Evolutionary conservation across 805 yeast genomes (phyloP).

Genomic region (Huiozyma naganishii): DNA sequence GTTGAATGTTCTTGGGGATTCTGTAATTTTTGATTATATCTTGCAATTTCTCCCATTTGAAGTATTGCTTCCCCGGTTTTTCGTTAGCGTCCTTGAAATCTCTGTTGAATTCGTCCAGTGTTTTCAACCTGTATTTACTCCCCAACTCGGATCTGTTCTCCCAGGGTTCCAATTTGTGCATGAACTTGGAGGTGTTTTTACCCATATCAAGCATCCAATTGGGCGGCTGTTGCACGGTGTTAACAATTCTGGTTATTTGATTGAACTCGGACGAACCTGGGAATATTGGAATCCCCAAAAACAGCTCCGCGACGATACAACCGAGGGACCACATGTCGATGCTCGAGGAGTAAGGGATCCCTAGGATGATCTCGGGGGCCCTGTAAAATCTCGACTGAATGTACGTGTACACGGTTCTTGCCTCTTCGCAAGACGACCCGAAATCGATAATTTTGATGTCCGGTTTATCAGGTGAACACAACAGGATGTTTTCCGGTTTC

Average conservation of each 20-base stretch:
- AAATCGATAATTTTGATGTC: conserved; percentile 89
- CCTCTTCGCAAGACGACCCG: conserved; percentile 89
- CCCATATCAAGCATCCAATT: conserved; percentile 97
- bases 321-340: conserved; percentile 98
- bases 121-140: conserved; percentile 31
- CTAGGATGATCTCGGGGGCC: conserved; percentile 88
- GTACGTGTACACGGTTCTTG: conserved; percentile 81
- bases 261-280: conserved; percentile 94
- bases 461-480: conserved; percentile 61
- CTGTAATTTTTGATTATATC: conserved; percentile 74
- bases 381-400: conserved; percentile 89
- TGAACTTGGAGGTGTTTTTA: conserved; percentile 60
- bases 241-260: conserved; percentile 72
- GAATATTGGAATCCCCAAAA: conserved; percentile 82
- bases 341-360: conserved; percentile 83
- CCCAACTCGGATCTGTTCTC: neutral
- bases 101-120: conserved; percentile 36
- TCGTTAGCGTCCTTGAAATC: conserved; percentile 34
- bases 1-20: conserved; percentile 43
- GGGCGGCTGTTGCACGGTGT: conserved; percentile 81
- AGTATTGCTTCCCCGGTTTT: conserved; percentile 77
- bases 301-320: conserved; percentile 82
- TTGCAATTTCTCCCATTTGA: conserved; percentile 49
- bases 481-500: conserved; percentile 88
- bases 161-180: conserved; percentile 16